Base-by-base conservation (phyloP, 78 protist species). In the Diacronema lutheri region DNA sequence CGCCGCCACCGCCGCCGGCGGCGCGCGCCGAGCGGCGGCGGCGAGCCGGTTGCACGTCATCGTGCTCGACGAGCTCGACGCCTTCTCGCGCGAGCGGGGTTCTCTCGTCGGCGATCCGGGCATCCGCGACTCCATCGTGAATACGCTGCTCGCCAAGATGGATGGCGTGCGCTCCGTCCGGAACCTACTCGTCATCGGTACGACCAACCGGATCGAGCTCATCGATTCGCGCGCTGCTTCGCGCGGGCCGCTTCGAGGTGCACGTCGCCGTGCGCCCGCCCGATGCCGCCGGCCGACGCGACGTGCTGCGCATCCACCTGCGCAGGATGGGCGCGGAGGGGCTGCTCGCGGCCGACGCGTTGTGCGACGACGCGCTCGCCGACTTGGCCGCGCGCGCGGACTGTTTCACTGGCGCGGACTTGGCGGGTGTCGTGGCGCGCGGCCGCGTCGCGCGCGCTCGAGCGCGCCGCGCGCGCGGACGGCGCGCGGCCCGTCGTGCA, bases 31-130 rank as follows among this genome's bases (percentile, higher is more conserved):
- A 44, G 50, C 50, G 16, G 50, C 50, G 50, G 50, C 50, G 16
- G 3, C 50, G 50, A 7, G 7, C 16, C 50, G 55, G 35, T 58
- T 71, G 37, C 79, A 78, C 37, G 78, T 90, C 25, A 90, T 90
- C 56, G 66, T 90, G 19, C 55, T 90, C 19, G 93, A 90, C 78
- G 93, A 90, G 62, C 23, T 90, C 35, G 93, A 90, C 64, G 93
- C 93, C 16, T 74, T 86, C 77, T 9, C 72, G 29, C 56, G 83
- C 38, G 79, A 86, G 69, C 77, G 93, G n/a, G 90, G 90, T 21
- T 5, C 79, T 13, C 33, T 71, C 26, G 0, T 0, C 16, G 81
- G 71, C 64, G 90, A 87, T 78, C 33, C 88, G 23, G 90, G 90
- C 41, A 80, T 83, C 33, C 35, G 72, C 14, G 93, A 90, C 74